Evolutionary conservation across 75 land plant species (phyloP).

Genomic region (Isoetes taiwanensis): DNA sequence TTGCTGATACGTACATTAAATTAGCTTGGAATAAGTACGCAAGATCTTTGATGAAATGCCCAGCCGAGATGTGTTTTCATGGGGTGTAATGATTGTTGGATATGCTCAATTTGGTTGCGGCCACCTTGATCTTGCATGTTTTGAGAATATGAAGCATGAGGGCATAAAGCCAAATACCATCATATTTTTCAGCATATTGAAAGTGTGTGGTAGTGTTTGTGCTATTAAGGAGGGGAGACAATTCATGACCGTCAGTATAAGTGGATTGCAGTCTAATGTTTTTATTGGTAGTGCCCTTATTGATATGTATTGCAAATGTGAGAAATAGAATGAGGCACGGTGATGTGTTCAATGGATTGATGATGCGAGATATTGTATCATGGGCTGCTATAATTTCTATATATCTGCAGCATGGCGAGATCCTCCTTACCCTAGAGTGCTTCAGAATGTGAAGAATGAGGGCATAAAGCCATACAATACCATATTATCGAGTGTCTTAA

Average conservation of each 20-base stretch:
- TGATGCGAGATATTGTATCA: conserved; percentile 22
- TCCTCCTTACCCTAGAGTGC: conserved; percentile 20
- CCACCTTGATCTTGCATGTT: conserved; percentile 23
- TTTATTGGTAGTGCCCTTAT: conserved; percentile 31
- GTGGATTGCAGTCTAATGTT: conserved; percentile 17
- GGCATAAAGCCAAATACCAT: conserved; percentile 28
- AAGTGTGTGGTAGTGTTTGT: conserved; percentile 35
- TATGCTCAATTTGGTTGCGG: conserved; percentile 18
- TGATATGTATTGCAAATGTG: conserved; percentile 56
- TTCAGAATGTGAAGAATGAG: conserved; percentile 23
- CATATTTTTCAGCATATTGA: conserved; percentile 22
- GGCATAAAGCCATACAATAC: conserved; percentile 26
- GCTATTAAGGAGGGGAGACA: conserved; percentile 22
- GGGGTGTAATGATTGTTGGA: conserved; percentile 40
- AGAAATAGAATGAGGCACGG: conserved; percentile 31
- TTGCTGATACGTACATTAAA: no score
- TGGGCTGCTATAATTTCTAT: conserved; percentile 50
- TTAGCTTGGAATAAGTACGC: no score
- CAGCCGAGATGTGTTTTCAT: conserved; percentile 41
- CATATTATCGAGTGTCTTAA: conserved; percentile 28
- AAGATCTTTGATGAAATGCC: no score
- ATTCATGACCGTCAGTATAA: conserved; percentile 29
- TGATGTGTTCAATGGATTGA: conserved; percentile 29
- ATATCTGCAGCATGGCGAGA: conserved; percentile 23
- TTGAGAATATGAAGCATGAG: conserved; percentile 31